Percentiles rank a stretch among this genome's conserved stretches.
Conservation (phyloP, 2,329 filamentous ascomycete species). For the Penicillium sp. region DNA sequence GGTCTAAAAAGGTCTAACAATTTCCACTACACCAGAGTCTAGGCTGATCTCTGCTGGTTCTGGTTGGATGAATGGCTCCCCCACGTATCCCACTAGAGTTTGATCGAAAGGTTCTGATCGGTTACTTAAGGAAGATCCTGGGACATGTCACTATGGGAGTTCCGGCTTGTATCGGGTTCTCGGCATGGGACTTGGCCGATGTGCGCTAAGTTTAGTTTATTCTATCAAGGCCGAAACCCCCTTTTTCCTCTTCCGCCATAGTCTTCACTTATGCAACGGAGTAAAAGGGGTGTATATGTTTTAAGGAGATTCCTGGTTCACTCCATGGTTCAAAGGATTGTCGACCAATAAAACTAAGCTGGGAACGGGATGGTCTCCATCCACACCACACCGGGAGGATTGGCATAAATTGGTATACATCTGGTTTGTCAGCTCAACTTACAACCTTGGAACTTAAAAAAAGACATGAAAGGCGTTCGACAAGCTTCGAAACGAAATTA, state of each 20-base stretch:
- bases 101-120: slow-evolving; percentile 7
- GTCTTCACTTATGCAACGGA: background rate
- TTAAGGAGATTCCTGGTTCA: background rate
- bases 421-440: slow-evolving; percentile 1
- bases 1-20: slow-evolving; percentile 10
- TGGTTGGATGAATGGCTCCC: slow-evolving; percentile 19
- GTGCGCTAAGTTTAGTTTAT: background rate
- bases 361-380: slow-evolving; percentile 2
- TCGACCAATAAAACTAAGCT: background rate
- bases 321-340: background rate
- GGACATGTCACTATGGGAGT: background rate
- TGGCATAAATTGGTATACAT: background rate
- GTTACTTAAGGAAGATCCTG: slow-evolving; percentile 10
- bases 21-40: slow-evolving; percentile 18
- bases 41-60: slow-evolving; percentile 11
- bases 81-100: slow-evolving; percentile 20
- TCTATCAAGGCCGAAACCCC: background rate
- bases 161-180: slow-evolving; percentile 17
- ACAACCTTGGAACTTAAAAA: too few species aligned
- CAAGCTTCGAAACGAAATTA: slow-evolving; percentile 13
- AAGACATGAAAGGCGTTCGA: background rate
- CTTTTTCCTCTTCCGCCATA: background rate
- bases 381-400: background rate
- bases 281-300: background rate
- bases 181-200: slow-evolving; percentile 8